Evolutionary conservation across 371 early-diverging fungal species (phyloP), one percentile per base, ranked within the genome.

Genomic region (Syncephalastrum contaminatum): DNA sequence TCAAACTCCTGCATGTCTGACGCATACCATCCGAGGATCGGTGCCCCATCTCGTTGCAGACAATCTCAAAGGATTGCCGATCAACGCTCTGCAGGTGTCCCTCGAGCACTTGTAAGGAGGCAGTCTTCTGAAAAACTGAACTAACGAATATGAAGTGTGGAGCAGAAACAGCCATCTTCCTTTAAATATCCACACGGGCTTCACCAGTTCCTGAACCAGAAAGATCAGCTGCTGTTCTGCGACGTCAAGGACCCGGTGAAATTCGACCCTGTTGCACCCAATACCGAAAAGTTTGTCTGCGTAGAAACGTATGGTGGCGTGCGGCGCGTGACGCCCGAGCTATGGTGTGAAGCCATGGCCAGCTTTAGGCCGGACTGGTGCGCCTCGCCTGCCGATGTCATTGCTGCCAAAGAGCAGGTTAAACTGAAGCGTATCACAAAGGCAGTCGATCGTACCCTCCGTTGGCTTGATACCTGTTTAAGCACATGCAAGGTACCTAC

Each of bases 31-130:
- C 43, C 83, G 83, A 30, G 92, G 90, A 7, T 75, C 88, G 5
- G 87, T 88, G 13, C 90, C 90, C 30, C 92, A 91, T 57, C 67
- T 90, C 60, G 75, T 88, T 19, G 82, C 85, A 2, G 90, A 92
- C 43, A 85, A 78, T 40, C 51, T 84, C 41, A 64, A 73, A 18
- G 53, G 56, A 12, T 69, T 84, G 19, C 77, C 76, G 13, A 64
- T 78, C 7, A 72, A 73, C 19, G 68, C 77, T 18, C 60, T 80
- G 19, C 77, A 75, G 48, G 62, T 85, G 14, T 73, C 79, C 27
- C 64, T 85, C 36, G 86, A 85, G 44, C 83, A 85, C 27, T 75
- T 87, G 88, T 87, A 81, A 62, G 69, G 27, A 4, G 15, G 10
- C 10, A 20, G 14, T 13, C 4, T 48, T 12, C 30, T 14, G 40